Evolutionary conservation across 129 eudicot species (phyloP), one percentile per base, ranked within the genome.

Genomic region (Mikania micrantha): DNA sequence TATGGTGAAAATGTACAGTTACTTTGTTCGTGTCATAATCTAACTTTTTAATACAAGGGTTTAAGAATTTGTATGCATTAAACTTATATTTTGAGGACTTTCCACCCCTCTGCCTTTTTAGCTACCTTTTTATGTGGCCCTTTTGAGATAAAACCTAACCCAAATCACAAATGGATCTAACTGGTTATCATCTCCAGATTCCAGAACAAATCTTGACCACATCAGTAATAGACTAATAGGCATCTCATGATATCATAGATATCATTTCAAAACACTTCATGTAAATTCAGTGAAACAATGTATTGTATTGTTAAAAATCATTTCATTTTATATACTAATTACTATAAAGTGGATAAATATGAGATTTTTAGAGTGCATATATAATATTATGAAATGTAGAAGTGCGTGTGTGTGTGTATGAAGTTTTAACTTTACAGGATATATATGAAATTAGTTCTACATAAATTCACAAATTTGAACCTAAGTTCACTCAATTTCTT

Each of bases 391-490:
- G 20, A 42, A 42, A 3, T 42, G 0, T 15, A 12, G 1, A 42
- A 42, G 0, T 1, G n/a, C n/a, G n/a, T 15, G n/a, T 42, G 49
- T 15, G 7, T 4, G 4, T 44, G n/a, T 44, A 4, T 17, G 16
- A 44, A 44, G 8, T 44, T 44, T n/a, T 4, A 44, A 6, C n/a
- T n/a, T 4, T 15, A 6, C n/a, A 44, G 21, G 21, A 4, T 44
- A n/a, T 5, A 44, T 44, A 44, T 15, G 19, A 3, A 44, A 15
- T n/a, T n/a, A n/a, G 21, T n/a, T n/a, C 50, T 36, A 56, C 25
- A 35, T 27, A 59, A 71, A 59, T 9, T n/a, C 31, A 60, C 58
- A 42, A 59, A 42, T 20, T 31, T 42, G 27, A 60, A 71, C 67
- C 58, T 28, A 71, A 57, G 28, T 70, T n/a, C 6, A 36, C 45